Conservation (phyloP, 202 grass and related monocot genomes). For the Setaria viridis region DNA sequence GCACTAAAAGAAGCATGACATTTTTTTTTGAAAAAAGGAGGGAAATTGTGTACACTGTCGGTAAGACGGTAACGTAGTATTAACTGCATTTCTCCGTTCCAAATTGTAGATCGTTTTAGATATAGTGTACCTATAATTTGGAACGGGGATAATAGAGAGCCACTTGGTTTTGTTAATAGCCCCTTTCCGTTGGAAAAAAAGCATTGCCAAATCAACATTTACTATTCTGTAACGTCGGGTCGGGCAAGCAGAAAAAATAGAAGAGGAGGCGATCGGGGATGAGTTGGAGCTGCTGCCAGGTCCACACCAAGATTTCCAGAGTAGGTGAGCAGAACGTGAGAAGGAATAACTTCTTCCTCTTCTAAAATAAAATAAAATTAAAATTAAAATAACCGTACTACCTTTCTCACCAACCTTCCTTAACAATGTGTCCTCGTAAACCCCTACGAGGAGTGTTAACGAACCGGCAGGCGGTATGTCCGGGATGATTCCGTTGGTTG, state of each 20-base stretch:
- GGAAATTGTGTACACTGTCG: no score
- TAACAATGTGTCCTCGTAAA: neutral
- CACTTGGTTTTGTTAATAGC: neutral
- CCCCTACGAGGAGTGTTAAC: constrained; percentile 1
- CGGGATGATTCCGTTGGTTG: neutral
- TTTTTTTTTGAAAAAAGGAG: no score
- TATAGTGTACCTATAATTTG: no score
- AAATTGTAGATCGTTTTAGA: no score
- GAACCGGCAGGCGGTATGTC: neutral
- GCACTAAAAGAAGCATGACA: neutral
- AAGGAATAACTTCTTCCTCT: neutral
- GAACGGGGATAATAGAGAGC: neutral
- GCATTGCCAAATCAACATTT: neutral
- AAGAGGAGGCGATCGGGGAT: no score
- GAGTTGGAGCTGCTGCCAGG: neutral
- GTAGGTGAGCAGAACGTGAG: constrained; percentile 36
- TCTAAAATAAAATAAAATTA: neutral
- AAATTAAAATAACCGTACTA: neutral
- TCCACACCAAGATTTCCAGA: neutral
- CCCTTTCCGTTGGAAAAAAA: neutral
- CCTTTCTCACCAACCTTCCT: constrained; percentile 12
- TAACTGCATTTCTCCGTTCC: no score
- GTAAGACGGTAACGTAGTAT: no score
- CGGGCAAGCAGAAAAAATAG: neutral
- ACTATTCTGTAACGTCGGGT: no score